A percentile compares a stretch with the other conserved stretches of the same genome.
These are phyloP conservation scores for Pseudocercospora cruenta DNA, from an alignment of 2,329 filamentous ascomycete species.

Conservation along the genomic window DNA sequence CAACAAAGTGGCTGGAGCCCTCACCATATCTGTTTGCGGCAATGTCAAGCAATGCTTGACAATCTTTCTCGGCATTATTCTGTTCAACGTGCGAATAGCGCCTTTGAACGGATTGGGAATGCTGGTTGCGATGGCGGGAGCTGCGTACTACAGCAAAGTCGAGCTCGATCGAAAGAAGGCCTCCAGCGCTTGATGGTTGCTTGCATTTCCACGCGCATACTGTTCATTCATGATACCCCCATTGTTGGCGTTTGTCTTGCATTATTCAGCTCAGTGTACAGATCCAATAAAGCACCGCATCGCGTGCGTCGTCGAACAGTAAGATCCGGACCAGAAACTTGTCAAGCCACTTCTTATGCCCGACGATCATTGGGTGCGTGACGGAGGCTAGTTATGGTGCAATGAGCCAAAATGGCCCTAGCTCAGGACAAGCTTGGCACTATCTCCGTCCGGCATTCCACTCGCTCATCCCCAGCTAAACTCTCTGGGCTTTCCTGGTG, in stretches of 20 bases:
- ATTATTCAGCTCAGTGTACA: neutral
- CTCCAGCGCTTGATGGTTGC: slow-evolving; percentile 3
- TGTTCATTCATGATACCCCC: neutral
- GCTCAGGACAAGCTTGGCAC: slow-evolving; percentile 1
- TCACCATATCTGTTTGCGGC: slow-evolving; percentile 43
- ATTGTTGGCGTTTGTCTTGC: neutral
- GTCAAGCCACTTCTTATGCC: neutral
- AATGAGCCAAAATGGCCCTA: neutral
- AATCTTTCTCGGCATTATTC: slow-evolving; percentile 42
- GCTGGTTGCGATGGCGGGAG: slow-evolving; percentile 59
- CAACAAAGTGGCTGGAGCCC: slow-evolving; percentile 44
- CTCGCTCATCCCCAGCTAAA: neutral
- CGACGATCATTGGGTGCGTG: neutral
- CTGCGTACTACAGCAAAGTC: slow-evolving; percentile 62
- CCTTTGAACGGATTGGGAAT: slow-evolving; percentile 58
- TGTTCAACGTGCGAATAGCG: slow-evolving; percentile 41
- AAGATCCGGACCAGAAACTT: neutral
- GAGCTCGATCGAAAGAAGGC: slow-evolving; percentile 55
- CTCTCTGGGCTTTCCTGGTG: neutral
- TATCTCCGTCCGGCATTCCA: neutral
- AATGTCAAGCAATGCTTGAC: slow-evolving; percentile 45
- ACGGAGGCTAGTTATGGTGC: neutral
- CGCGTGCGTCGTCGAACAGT: neutral
- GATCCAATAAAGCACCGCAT: slow-evolving; percentile 3
- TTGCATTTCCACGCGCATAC: slow-evolving; percentile 1